Evolutionary conservation across 2,329 filamentous ascomycete genomes (phyloP), one percentile per base, ranked within the genome.

Genomic region (Microcyclosporella mali): DNA sequence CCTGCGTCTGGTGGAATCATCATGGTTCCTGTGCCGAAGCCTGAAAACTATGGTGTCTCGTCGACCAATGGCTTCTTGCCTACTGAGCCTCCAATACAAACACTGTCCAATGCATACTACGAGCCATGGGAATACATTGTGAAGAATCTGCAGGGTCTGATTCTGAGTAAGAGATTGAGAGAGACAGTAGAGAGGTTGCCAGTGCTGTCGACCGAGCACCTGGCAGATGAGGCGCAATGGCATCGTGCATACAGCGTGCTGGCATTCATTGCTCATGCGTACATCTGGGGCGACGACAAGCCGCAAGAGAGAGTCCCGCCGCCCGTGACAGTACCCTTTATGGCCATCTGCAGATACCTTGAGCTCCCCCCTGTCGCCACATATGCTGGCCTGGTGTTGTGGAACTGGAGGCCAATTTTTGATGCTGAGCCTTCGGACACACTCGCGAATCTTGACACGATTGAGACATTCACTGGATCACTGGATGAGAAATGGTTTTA

Each of bases 401-500:
- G 92, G 92, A 98, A 98, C 68, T 97, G 88, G 74, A 90, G 89
- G 66, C 87, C 89, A 0, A 77, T 97, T 41, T 95, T 97, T 61
- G 70, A 81, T 46, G 79, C 87, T 49, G 89, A 95, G 64, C 77
- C 78, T 28, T 79, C 92, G 44, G 87, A 94, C 59, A 80, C 81
- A 51, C 75, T 97, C 34, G 83, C 92, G 59, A 97, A 98, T 57
- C 75, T 98, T 43, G 82, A 87, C 31, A 92, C 87, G 2, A 74
- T 97, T 47, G 80, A 82, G 58, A 95, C 92, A 12, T 94, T 95
- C 61, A 97, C 92, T 12, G 92, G 92, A 38, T 89, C 88, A 6
- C 73, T 94, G 42, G 92, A 98, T 62, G 92, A 98, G 69, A 95
- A 92, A 50, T 98, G 92, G 92, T 98, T 98, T 63, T 98, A 97